phyloP scores from a whole-genome alignment of 352 stramenopile species.

The Phytophthora palmivora region DNA sequence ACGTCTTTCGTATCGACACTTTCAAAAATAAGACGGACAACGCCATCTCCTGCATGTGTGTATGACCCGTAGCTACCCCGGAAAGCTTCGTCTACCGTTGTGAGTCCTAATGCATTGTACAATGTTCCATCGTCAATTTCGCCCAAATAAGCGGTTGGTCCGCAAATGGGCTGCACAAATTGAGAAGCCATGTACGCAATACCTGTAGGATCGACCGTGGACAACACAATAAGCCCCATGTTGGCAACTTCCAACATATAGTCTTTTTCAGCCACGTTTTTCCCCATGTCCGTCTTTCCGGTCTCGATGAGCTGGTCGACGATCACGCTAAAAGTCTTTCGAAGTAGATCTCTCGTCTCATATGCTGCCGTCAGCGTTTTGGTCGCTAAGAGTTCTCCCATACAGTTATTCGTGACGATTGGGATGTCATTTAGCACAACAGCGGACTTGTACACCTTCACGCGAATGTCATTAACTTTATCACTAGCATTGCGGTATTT shows the following conservation, averaged over 20 bases:
- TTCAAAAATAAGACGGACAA: conserved; percentile 39
- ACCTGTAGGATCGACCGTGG: conserved; percentile 47
- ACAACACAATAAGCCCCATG: conserved; percentile 32
- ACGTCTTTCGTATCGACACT: conserved; percentile 44
- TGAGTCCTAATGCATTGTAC: conserved; percentile 37
- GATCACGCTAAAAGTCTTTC: conserved; percentile 37
- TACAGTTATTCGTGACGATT: conserved; percentile 40
- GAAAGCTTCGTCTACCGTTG: conserved; percentile 44
- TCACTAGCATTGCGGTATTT: conserved; percentile 17
- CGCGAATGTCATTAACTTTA: conserved; percentile 19
- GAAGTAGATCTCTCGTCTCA: conserved; percentile 34
- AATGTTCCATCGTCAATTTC: conserved; percentile 56
- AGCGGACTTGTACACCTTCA: conserved; percentile 32
- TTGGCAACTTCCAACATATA: conserved; percentile 44
- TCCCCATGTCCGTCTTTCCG: conserved; percentile 28
- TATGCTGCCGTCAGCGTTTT: conserved; percentile 25
- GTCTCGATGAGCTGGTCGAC: conserved; percentile 38
- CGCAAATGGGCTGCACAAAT: conserved; percentile 62
- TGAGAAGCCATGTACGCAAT: conserved; percentile 53
- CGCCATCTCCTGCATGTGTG: conserved; percentile 32
- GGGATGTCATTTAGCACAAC: conserved; percentile 45
- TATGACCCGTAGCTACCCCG: conserved; percentile 38
- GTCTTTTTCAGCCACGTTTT: conserved; percentile 31
- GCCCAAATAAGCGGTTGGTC: conserved; percentile 46
- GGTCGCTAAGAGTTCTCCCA: conserved; percentile 19